Percentiles rank a stretch among this genome's conserved stretches.
phyloP scores from a whole-genome alignment of 192 early-diverging fungal species.

The Thamnidium elegans region DNA sequence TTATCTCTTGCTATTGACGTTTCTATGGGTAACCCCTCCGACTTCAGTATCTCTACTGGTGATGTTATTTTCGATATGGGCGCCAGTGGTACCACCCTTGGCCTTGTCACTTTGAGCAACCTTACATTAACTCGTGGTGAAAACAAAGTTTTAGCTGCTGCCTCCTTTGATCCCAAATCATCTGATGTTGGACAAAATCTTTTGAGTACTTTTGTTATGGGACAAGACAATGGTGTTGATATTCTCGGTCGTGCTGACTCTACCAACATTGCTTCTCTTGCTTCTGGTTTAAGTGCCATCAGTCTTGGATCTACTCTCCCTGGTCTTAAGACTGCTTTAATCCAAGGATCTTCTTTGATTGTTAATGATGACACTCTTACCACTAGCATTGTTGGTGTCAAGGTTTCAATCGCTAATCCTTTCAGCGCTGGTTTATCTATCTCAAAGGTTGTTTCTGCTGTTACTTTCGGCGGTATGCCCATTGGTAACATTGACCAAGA shows the following conservation, averaged over 20 bases:
- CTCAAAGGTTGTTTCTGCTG: slow-evolving; percentile 44
- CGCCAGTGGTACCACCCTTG: slow-evolving; percentile 42
- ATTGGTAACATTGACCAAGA: slow-evolving; percentile 48
- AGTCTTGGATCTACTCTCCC: slow-evolving; percentile 46
- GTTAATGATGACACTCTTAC: slow-evolving; percentile 40
- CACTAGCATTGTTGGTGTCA: slow-evolving; percentile 44
- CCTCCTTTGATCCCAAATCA: slow-evolving; percentile 47
- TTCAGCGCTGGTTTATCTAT: slow-evolving; percentile 50
- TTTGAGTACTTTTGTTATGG: slow-evolving; percentile 49
- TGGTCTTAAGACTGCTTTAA: slow-evolving; percentile 42
- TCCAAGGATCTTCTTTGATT: slow-evolving; percentile 40
- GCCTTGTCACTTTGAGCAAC: slow-evolving; percentile 42
- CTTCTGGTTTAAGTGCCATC: slow-evolving; percentile 41
- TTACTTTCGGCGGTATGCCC: slow-evolving; percentile 38
- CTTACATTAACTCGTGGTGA: slow-evolving; percentile 45
- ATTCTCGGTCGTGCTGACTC: slow-evolving; percentile 45
- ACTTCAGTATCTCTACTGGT: slow-evolving; percentile 46
- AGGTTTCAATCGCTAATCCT: slow-evolving; percentile 53
- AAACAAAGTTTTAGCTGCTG: slow-evolving; percentile 41
- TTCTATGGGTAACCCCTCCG: slow-evolving; percentile 44
- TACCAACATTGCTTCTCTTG: slow-evolving; percentile 46
- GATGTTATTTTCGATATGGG: slow-evolving; percentile 49
- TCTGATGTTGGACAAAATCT: slow-evolving; percentile 43
- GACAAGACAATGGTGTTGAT: slow-evolving; percentile 37
- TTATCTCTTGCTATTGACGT: slow-evolving; percentile 42